Evolutionary conservation across 345 rosid species (phyloP).

Genomic region (Leavenworthia alabamica): DNA sequence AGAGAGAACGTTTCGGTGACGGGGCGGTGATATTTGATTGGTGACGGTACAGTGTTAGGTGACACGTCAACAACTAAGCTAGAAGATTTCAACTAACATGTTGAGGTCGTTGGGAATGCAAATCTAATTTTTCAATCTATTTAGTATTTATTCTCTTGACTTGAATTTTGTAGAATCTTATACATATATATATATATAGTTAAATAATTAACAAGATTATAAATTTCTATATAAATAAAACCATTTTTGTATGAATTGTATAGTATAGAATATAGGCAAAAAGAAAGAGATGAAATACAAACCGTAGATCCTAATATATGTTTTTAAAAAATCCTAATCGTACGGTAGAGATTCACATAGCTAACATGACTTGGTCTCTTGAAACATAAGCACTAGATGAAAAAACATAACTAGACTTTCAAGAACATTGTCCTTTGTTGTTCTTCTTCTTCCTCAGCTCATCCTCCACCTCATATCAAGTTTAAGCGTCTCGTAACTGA

Average conservation of each 20-base stretch:
- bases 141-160: not conserved
- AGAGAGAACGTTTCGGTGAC: not conserved
- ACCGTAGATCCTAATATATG: not conserved
- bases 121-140: conserved; percentile 8
- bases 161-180: not conserved
- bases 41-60: not conserved
- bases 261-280: not conserved
- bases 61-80: conserved; percentile 12
- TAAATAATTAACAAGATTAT: not conserved
- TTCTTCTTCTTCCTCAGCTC: conserved; percentile 43
- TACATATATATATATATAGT: not conserved
- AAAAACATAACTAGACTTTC: not conserved
- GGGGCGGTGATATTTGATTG: not conserved
- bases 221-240: not conserved
- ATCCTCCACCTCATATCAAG: conserved; percentile 40
- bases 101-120: conserved; percentile 5
- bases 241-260: not conserved
- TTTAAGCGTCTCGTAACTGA: too few species aligned
- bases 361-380: not conserved
- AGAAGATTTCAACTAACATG: not conserved
- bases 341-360: not conserved
- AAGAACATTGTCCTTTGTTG: not conserved
- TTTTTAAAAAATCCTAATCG: not conserved
- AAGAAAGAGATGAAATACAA: not conserved
- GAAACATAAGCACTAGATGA: not conserved